Base-by-base conservation (phyloP, 225 moss, liverwort and hornwort species). In the Pleurozium schreberi region DNA sequence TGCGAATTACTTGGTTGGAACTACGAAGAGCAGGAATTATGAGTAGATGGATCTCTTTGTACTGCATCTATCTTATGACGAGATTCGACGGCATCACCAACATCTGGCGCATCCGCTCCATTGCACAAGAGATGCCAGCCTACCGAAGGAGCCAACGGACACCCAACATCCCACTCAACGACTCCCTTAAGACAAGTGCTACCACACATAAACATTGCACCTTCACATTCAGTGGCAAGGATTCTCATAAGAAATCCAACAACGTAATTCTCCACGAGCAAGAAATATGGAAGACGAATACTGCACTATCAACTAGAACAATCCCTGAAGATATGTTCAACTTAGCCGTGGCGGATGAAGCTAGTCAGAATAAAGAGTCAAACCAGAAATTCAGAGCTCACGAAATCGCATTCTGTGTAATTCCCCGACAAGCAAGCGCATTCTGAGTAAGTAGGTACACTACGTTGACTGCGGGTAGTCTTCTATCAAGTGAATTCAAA, bases 61-160 rank as follows among this genome's bases (percentile, higher is more conserved):
- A 57, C 57, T 57, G 61, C 43, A 93, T 94, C 93, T 90, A 90
- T 90, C 67, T 93, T 66, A 36, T 36, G 86, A 74, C 89, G 89
- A 52, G 92, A 93, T 80, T 88, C 30, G 70, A 94, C 64, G 85
- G 92, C 93, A 36, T 91, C 88, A 23, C 91, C 91, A 55, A 94
- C 47, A 52, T 92, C 88, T 58, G 96, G 94, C 71, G 94, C 90
- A 78, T 66, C 66, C 66, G 36, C 36, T 85, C 89, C 90, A 63
- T 95, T 96, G 87, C 96, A 96, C 86, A 96, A 95, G 45, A 95
- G 52, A 20, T 90, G 80, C 94, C 94, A 69, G 94, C 96, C 81
- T 79, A 96, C 18, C 89, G 96, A 87, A 81, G 96, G 96, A 71
- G 95, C 92, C 84, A 93, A 52, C 52, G 95, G 45, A 85, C 94